Evolutionary conservation across 345 rosid species (phyloP).

Genomic region (Aethionema arabicum): DNA sequence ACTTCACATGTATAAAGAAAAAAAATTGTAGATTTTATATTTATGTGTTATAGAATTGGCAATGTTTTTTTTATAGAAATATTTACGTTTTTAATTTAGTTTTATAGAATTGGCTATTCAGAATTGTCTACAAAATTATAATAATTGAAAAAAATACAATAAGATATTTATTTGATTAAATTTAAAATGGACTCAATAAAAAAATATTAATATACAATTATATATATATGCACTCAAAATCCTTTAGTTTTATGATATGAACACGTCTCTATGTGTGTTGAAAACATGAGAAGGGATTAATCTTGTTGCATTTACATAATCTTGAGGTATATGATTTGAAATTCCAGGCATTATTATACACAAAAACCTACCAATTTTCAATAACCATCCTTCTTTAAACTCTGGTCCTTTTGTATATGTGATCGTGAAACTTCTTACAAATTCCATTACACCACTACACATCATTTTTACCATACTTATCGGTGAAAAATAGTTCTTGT

Average conservation of each 20-base stretch:
- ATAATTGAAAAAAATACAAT: too few species aligned
- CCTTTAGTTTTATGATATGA: constrained; percentile 11
- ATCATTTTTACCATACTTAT: constrained; percentile 30
- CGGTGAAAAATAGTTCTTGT: constrained; percentile 52
- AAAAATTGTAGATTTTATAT: too few species aligned
- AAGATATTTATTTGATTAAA: too few species aligned
- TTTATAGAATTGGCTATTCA: too few species aligned
- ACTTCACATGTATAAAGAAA: too few species aligned
- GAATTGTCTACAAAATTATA: too few species aligned
- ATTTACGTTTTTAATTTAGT: too few species aligned
- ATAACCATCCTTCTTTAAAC: constrained; percentile 46
- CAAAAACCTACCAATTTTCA: constrained; percentile 34
- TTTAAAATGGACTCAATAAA: neutral
- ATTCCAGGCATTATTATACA: constrained; percentile 43
- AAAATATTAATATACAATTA: too few species aligned
- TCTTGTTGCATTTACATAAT: constrained; percentile 48
- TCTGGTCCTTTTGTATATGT: constrained; percentile 33
- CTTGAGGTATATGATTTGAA: constrained; percentile 45
- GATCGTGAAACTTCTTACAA: constrained; percentile 60
- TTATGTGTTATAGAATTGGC: too few species aligned
- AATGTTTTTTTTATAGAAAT: too few species aligned
- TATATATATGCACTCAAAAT: neutral
- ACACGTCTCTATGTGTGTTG: constrained; percentile 18
- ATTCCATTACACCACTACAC: constrained; percentile 43
- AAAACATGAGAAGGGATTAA: constrained; percentile 30